Percentiles rank a stretch among this genome's conserved stretches.
These are phyloP conservation scores for Platanthera guangdongensis DNA, from an alignment of 106 monocot genomes.

Conservation along the genomic window DNA sequence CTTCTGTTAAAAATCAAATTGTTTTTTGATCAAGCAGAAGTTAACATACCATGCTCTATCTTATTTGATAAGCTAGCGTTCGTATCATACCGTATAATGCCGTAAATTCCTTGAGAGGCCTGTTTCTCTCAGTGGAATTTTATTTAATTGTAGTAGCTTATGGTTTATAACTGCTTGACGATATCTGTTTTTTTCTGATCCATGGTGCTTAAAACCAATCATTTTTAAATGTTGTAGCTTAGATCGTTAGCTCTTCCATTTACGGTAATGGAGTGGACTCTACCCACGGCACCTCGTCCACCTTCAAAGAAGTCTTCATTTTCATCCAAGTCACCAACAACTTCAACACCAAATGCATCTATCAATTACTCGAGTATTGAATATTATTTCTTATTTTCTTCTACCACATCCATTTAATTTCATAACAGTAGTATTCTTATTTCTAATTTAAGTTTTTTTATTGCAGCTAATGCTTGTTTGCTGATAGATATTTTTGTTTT, in stretches of 20 bases:
- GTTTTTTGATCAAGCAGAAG: too few relatives aligned
- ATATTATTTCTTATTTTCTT: not conserved
- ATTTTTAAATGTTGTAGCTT: constrained; percentile 50
- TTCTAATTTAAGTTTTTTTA: not conserved
- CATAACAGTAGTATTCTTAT: not conserved
- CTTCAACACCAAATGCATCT: constrained; percentile 25
- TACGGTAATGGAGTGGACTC: constrained; percentile 98
- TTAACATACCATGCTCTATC: not conserved
- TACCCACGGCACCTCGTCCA: constrained; percentile 80
- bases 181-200: not conserved
- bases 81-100: not conserved
- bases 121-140: not conserved
- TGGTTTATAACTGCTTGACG: not conserved
- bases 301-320: constrained; percentile 50
- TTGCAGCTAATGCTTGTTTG: not conserved
- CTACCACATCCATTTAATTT: not conserved
- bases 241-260: constrained; percentile 99
- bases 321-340: constrained; percentile 31
- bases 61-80: not conserved
- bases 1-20: too few relatives aligned
- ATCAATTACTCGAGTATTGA: constrained; percentile 32
- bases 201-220: not conserved
- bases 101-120: not conserved
- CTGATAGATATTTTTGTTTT: constrained; percentile 7
- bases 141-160: not conserved